Percentiles rank a stretch among this genome's conserved stretches.
These are phyloP conservation scores for Epichloe typhina DNA, from an alignment of 2,329 filamentous ascomycete species.

Conservation along the genomic window DNA sequence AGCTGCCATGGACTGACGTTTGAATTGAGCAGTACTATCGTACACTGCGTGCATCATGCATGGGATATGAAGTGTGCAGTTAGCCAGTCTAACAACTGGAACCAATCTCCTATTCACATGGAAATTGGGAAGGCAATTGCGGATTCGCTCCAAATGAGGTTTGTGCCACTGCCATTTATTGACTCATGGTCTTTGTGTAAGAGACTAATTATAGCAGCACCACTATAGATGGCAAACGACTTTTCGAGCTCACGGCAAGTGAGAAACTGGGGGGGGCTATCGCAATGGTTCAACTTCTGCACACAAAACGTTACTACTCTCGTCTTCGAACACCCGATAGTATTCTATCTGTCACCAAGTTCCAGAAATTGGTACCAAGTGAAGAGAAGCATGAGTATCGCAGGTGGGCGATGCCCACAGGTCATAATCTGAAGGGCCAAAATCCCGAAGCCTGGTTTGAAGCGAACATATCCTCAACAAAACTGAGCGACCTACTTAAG, in stretches of 20 bases:
- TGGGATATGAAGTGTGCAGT: slow-evolving; percentile 20
- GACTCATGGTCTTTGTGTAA: background rate
- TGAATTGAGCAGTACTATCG: slow-evolving; percentile 12
- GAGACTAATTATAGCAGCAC: slow-evolving; percentile 6
- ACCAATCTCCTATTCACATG: slow-evolving; percentile 7
- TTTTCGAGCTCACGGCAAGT: slow-evolving; percentile 8
- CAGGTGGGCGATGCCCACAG: slow-evolving; percentile 2
- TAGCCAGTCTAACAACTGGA: slow-evolving; percentile 6
- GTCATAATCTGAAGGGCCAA: background rate
- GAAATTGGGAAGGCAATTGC: slow-evolving; percentile 12
- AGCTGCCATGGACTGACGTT: slow-evolving; percentile 9
- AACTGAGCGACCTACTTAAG: slow-evolving; percentile 9
- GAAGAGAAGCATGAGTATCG: background rate
- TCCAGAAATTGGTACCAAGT: slow-evolving; percentile 7
- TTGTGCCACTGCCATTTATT: slow-evolving; percentile 6
- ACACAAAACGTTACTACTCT: slow-evolving; percentile 12
- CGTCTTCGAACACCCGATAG: slow-evolving; percentile 2
- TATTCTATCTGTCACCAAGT: slow-evolving; percentile 14
- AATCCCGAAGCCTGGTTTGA: slow-evolving; percentile 15
- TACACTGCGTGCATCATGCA: slow-evolving; percentile 18
- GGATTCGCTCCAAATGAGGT: slow-evolving; percentile 13
- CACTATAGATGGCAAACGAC: slow-evolving; percentile 7
- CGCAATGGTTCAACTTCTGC: slow-evolving; percentile 9
- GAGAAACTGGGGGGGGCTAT: slow-evolving; percentile 7
- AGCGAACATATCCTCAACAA: slow-evolving; percentile 14